Percentiles rank a stretch among this genome's conserved stretches.
phyloP scores from a whole-genome alignment of 2,329 filamentous ascomycete genomes.

The Myriosclerotinia duriaeana region DNA sequence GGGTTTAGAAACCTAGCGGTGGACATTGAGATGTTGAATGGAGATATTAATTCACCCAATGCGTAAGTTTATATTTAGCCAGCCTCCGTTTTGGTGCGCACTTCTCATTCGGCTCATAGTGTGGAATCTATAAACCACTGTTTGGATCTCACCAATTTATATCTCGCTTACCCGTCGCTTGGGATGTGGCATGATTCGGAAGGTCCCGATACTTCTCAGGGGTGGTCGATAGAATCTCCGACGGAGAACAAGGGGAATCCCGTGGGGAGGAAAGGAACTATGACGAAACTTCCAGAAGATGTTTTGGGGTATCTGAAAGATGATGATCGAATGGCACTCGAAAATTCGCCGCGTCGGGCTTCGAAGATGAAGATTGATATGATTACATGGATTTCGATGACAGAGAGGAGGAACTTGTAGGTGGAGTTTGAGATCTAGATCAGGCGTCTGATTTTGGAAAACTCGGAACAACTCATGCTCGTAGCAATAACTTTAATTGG shows the following conservation, averaged over 20 bases:
- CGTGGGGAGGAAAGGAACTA: not conserved
- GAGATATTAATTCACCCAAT: not conserved
- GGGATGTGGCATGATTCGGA: not conserved
- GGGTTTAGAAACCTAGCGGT: slow-evolving; percentile 15
- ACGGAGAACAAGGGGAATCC: not conserved
- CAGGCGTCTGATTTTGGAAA: not conserved
- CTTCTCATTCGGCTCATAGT: not conserved
- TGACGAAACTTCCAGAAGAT: not conserved
- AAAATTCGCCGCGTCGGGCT: not conserved
- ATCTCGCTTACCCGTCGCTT: not conserved
- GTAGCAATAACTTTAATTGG: not conserved
- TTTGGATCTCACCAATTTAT: not conserved
- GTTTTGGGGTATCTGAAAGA: not conserved
- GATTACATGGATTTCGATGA: not conserved
- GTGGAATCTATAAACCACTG: not conserved
- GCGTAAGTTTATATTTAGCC: not conserved
- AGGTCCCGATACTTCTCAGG: not conserved
- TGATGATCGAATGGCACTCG: not conserved
- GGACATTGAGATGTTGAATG: not conserved
- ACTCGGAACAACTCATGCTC: not conserved
- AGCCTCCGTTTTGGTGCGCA: not conserved
- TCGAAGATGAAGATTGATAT: not conserved
- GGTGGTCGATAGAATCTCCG: not conserved
- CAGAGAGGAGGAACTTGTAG: not conserved
- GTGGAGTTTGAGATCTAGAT: not conserved